These are phyloP conservation scores for Umbelopsis isabellina DNA, from an alignment of 192 early-diverging fungal species.

Conservation along the genomic window DNA sequence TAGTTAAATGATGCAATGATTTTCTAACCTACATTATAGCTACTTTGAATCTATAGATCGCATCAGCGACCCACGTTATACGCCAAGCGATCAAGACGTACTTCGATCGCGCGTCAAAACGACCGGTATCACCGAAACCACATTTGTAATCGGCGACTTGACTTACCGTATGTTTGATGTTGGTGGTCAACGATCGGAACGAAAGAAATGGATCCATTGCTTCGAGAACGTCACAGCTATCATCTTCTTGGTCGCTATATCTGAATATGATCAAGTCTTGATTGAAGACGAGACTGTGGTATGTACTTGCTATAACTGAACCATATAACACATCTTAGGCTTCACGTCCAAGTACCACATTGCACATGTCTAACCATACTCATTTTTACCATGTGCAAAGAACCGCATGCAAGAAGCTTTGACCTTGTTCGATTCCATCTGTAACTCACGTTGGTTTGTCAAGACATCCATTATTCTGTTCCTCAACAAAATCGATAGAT, in stretches of 20 bases:
- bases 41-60: conserved; percentile 96
- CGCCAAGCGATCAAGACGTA: conserved; percentile 95
- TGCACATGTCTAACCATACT: neutral
- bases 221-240: conserved; percentile 97
- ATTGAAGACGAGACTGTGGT: conserved; percentile 95
- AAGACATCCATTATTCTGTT: conserved; percentile 98
- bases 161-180: conserved; percentile 98
- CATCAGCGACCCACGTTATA: conserved; percentile 78
- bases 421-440: conserved; percentile 96
- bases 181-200: conserved; percentile 96
- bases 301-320: conserved; percentile 23
- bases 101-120: conserved; percentile 97
- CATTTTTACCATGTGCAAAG: conserved; percentile 28
- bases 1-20: neutral
- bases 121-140: conserved; percentile 95
- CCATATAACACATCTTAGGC: neutral
- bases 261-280: conserved; percentile 94
- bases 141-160: conserved; percentile 87
- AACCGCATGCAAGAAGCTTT: conserved; percentile 97
- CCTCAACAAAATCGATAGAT: conserved; percentile 98
- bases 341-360: neutral
- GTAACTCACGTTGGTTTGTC: conserved; percentile 96
- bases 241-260: conserved; percentile 94
- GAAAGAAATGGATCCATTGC: conserved; percentile 99
- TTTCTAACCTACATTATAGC: conserved; percentile 41